Conservation (phyloP, 371 early-diverging fungal species). For the Thermomucor indicae-seudaticae region DNA sequence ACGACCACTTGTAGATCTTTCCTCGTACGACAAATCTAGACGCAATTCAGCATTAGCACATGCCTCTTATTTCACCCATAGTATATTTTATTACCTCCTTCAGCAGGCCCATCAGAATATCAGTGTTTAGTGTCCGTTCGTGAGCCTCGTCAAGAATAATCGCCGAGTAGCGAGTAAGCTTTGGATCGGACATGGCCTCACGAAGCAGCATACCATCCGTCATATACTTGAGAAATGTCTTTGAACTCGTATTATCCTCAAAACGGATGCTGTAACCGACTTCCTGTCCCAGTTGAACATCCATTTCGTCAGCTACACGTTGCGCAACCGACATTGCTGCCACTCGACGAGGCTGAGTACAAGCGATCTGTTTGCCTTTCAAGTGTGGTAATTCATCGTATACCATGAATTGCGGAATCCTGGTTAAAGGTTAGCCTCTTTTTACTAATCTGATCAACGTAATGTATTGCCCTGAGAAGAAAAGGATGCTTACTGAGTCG, state of each 20-base stretch:
- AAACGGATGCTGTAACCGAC: conserved; percentile 98
- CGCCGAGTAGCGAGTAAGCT: conserved; percentile 80
- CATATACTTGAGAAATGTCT: conserved; percentile 92
- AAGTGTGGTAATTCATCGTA: conserved; percentile 88
- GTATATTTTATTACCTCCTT: conserved; percentile 58
- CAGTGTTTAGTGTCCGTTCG: conserved; percentile 95
- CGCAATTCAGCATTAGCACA: too few species aligned
- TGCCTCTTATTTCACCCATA: not conserved
- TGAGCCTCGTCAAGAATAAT: conserved; percentile 99
- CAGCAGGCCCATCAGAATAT: conserved; percentile 94
- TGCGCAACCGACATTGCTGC: conserved; percentile 98
- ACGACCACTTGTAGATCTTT: conserved; percentile 78
- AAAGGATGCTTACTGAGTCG: conserved; percentile 79
- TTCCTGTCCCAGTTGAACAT: conserved; percentile 83
- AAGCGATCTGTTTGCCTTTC: conserved; percentile 89
- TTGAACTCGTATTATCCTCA: conserved; percentile 83
- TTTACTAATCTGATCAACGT: not conserved
- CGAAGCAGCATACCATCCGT: conserved; percentile 99
- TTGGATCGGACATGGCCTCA: conserved; percentile 95
- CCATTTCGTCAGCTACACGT: conserved; percentile 95
- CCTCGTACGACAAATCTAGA: conserved; percentile 49
- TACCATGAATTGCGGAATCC: conserved; percentile 93
- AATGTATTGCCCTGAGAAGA: too few species aligned
- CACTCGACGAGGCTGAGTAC: conserved; percentile 98
- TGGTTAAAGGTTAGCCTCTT: conserved; percentile 10